Evolutionary conservation across 208 protist species (phyloP), one percentile per base, ranked within the genome.

Genomic region (Trypanosoma rangeli): DNA sequence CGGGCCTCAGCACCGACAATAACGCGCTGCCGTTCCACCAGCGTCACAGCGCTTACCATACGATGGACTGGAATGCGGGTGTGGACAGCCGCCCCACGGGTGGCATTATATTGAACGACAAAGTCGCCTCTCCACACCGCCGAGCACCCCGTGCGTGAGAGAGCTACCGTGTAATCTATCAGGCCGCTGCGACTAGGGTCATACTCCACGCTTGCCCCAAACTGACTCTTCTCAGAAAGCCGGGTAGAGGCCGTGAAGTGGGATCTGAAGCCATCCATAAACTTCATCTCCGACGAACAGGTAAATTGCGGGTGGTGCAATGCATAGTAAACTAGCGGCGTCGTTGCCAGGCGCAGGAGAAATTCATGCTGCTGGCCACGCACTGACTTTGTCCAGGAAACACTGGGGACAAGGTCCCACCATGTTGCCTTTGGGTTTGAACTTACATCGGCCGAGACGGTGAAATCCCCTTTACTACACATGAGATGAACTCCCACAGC

Each of bases 141-240:
- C 0, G 76, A 67, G 66, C 83, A 92, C 31, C 70, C 70, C 16
- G 73, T 42, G 26, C 78, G 78, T 16, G 78, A 63, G 22, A 79
- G 26, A 8, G 78, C 50, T 8, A 85, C 33, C 3, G 80, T 85
- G 54, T 84, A 66, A 62, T 92, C 74, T 61, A 68, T 72, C 29
- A 94, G 31, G 18, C 89, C 89, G 52, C 83, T 91, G 57, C 89
- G 77, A 29, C 73, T 83, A 7, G 86, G 84, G 62, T 92, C 85
- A 65, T 94, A 94, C 24, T 59, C 20, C 18, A 74, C 54, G 49
- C 61, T 67, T 0, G 70, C 61, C 13, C 86, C 86, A 2, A 80
- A 67, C 39, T 78, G 83, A 37, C 78, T 59, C 13, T 64, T 50
- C 44, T 73, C 5, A 1, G 53, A 39, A 26, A 92, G 33, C 12